Conservation (phyloP, 371 early-diverging fungal species). For the Rhizopus stolonifer region DNA sequence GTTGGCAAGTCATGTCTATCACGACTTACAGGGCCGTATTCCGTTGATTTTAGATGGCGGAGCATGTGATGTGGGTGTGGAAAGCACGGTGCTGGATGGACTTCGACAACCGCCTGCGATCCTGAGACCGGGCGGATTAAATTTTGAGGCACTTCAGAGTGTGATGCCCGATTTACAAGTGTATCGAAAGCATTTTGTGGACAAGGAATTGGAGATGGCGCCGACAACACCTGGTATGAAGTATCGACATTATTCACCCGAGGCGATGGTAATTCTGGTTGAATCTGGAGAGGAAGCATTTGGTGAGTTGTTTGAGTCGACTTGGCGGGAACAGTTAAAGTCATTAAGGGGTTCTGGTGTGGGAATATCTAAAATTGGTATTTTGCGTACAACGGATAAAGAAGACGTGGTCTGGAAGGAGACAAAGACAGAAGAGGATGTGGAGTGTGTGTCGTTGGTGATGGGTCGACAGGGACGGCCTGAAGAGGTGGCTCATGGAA, state of each 20-base stretch:
- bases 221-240: constrained; percentile 99
- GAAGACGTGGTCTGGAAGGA: constrained; percentile 24
- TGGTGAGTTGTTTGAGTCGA: constrained; percentile 19
- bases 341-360: constrained; percentile 15
- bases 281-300: constrained; percentile 34
- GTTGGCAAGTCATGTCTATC: constrained; percentile 84
- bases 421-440: constrained; percentile 7
- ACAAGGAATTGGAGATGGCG: constrained; percentile 64
- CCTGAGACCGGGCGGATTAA: constrained; percentile 98
- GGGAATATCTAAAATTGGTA: constrained; percentile 28
- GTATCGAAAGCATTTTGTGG: constrained; percentile 79
- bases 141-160: constrained; percentile 71
- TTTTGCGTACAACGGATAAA: constrained; percentile 28
- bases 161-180: constrained; percentile 66
- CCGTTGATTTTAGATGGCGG: constrained; percentile 94
- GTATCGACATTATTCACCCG: constrained; percentile 98
- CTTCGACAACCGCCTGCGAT: constrained; percentile 74
- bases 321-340: constrained; percentile 25
- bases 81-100: constrained; percentile 95
- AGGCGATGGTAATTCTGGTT: constrained; percentile 81
- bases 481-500: constrained; percentile 71
- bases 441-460: constrained; percentile 26
- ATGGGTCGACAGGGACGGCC: constrained; percentile 54
- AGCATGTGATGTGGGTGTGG: constrained; percentile 90
- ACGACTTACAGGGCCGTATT: constrained; percentile 86